Conservation (phyloP, 1,139 yeast species). For the Debaryomyces singareniensis region DNA sequence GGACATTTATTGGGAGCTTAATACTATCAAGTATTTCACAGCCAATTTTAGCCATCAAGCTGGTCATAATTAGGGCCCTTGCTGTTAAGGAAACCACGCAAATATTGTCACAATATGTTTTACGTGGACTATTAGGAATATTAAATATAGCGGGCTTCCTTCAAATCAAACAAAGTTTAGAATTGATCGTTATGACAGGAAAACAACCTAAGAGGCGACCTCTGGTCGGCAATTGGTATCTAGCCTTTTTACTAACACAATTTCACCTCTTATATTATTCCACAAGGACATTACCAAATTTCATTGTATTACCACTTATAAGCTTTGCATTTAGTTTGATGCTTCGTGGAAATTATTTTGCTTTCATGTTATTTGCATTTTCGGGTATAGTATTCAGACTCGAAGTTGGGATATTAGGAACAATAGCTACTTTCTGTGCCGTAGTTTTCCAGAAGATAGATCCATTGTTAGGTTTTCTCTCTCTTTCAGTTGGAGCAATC, state of each 20-base stretch:
- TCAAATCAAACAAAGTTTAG: slow-evolving; percentile 19
- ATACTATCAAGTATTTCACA: slow-evolving; percentile 36
- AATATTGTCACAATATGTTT: slow-evolving; percentile 40
- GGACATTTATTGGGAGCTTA: slow-evolving; percentile 77
- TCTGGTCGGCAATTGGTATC: slow-evolving; percentile 50
- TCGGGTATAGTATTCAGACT: slow-evolving; percentile 64
- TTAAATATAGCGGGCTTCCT: slow-evolving; percentile 33
- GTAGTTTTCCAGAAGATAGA: slow-evolving; percentile 40
- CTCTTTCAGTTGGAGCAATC: slow-evolving; percentile 47
- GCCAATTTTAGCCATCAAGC: slow-evolving; percentile 20
- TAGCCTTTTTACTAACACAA: slow-evolving; percentile 53
- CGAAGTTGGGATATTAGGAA: slow-evolving; percentile 62
- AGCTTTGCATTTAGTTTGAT: slow-evolving; percentile 48
- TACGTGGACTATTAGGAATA: slow-evolving; percentile 50
- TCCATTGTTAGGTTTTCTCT: slow-evolving; percentile 25
- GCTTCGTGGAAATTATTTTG: slow-evolving; percentile 45
- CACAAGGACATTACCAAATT: slow-evolving; percentile 81
- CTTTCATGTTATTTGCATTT: slow-evolving; percentile 55
- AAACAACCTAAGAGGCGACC: slow-evolving; percentile 14
- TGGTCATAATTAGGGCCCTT: slow-evolving; percentile 16
- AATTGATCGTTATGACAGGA: slow-evolving; percentile 18
- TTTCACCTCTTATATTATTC: slow-evolving; percentile 77
- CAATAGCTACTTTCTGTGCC: slow-evolving; percentile 33
- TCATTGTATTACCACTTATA: slow-evolving; percentile 73
- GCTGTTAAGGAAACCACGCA: slow-evolving; percentile 22